Percentiles rank a stretch among this genome's conserved stretches.
Evolutionary conservation across 2,329 filamentous ascomycete species (phyloP).

Genomic region (Fusarium denticulatum): DNA sequence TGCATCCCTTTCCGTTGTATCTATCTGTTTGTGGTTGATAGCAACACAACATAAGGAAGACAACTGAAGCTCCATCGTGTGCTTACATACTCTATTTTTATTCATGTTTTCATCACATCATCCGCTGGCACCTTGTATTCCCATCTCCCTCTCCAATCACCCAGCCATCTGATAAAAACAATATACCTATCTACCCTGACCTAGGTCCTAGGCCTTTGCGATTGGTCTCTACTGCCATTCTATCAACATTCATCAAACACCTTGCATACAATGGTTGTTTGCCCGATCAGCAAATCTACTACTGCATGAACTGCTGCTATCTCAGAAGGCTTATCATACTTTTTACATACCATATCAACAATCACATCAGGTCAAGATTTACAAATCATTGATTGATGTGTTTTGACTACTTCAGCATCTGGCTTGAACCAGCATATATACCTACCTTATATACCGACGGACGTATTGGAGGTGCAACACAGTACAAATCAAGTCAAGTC

Average conservation of each 20-base stretch:
- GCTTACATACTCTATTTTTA: not conserved
- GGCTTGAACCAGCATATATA: not conserved
- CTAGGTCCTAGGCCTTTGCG: not conserved
- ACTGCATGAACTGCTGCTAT: not conserved
- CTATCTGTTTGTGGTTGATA: not conserved
- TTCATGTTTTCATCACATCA: not conserved
- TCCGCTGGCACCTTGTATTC: not conserved
- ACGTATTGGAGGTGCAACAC: slow-evolving; percentile 1
- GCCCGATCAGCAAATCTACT: not conserved
- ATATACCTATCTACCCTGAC: not conserved
- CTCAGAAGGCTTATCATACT: not conserved
- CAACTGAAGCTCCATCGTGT: not conserved
- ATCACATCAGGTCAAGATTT: not conserved
- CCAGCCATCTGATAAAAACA: not conserved
- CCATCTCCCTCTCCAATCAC: not conserved
- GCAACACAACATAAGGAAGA: not conserved
- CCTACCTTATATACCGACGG: not conserved
- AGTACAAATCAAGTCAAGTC: not conserved
- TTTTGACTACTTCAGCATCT: not conserved
- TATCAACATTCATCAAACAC: not conserved
- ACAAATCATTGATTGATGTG: slow-evolving; percentile 1
- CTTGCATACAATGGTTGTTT: not conserved
- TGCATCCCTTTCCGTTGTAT: not conserved
- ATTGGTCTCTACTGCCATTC: not conserved
- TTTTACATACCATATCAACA: not conserved